These are phyloP conservation scores for Calonectria multiphialidica DNA, from an alignment of 2,329 filamentous ascomycete species.

Conservation along the genomic window DNA sequence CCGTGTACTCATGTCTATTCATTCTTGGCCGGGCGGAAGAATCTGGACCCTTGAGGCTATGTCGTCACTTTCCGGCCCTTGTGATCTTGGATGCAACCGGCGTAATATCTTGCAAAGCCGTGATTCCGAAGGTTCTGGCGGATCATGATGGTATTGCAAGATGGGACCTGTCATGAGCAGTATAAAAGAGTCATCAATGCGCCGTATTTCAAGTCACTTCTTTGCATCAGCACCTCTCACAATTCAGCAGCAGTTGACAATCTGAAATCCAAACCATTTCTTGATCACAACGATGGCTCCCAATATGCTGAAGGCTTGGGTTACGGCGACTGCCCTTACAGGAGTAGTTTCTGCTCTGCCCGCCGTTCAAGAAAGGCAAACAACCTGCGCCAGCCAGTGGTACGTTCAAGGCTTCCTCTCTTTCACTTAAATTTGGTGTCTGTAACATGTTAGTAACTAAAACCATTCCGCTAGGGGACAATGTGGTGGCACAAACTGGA, in stretches of 20 bases:
- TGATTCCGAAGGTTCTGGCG: not conserved
- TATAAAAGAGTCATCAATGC: not conserved
- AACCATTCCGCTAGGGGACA: slow-evolving; percentile 45
- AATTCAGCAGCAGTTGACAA: not conserved
- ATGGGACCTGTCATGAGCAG: not conserved
- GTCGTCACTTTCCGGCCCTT: not conserved
- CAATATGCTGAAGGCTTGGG: slow-evolving; percentile 22
- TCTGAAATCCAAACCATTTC: not conserved
- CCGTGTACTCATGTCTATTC: slow-evolving; percentile 1
- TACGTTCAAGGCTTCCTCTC: not conserved
- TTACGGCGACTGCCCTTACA: slow-evolving; percentile 33
- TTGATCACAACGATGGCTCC: slow-evolving; percentile 24
- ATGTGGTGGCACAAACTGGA: slow-evolving; percentile 60
- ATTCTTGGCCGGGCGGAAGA: not conserved
- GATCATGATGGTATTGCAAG: not conserved
- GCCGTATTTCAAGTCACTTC: not conserved
- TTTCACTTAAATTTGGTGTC: rapidly evolving
- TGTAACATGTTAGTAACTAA: not conserved
- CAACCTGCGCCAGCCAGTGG: slow-evolving; percentile 39
- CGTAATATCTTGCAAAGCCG: not conserved
- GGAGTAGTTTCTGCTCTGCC: slow-evolving; percentile 54
- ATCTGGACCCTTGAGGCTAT: not conserved
- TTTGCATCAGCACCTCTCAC: not conserved
- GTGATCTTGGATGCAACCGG: not conserved
- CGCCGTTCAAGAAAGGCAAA: slow-evolving; percentile 46